phyloP scores from a whole-genome alignment of 257 asterid species.

The Verbascum thapsus region DNA sequence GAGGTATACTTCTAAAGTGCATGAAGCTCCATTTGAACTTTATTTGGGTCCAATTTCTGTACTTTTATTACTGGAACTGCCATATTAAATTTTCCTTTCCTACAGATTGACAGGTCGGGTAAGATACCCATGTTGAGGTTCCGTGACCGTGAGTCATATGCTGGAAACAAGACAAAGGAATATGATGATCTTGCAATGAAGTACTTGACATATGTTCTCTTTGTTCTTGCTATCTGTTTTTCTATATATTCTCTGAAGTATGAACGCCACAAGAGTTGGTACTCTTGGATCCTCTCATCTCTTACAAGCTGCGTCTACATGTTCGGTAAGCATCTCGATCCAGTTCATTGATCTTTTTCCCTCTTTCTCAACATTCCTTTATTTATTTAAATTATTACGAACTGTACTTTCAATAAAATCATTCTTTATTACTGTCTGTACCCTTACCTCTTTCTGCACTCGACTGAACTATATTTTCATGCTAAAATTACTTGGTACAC shows the following conservation, averaged over 20 bases:
- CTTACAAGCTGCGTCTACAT: slow-evolving; percentile 97
- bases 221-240: slow-evolving; percentile 78
- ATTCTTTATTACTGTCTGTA: too few species aligned
- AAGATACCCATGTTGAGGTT: slow-evolving; percentile 87
- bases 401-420: not conserved
- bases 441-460: too few species aligned
- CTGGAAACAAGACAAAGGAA: slow-evolving; percentile 95
- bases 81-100: slow-evolving; percentile 11
- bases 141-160: slow-evolving; percentile 96
- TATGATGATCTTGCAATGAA: slow-evolving; percentile 98
- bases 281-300: slow-evolving; percentile 95
- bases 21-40: slow-evolving; percentile 10
- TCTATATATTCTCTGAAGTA: slow-evolving; percentile 86
- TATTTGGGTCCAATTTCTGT: not conserved
- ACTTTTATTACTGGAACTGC: slow-evolving; percentile 4
- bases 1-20: slow-evolving; percentile 55
- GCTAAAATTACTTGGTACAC: too few species aligned
- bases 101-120: slow-evolving; percentile 90
- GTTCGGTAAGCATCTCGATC: slow-evolving; percentile 73
- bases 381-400: not conserved
- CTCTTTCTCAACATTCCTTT: slow-evolving; percentile 7
- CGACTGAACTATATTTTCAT: too few species aligned
- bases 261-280: slow-evolving; percentile 98
- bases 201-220: slow-evolving; percentile 84
- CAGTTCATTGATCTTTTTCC: slow-evolving; percentile 17